Conservation (phyloP, 331 rosid species). For the Malus hybrid region DNA sequence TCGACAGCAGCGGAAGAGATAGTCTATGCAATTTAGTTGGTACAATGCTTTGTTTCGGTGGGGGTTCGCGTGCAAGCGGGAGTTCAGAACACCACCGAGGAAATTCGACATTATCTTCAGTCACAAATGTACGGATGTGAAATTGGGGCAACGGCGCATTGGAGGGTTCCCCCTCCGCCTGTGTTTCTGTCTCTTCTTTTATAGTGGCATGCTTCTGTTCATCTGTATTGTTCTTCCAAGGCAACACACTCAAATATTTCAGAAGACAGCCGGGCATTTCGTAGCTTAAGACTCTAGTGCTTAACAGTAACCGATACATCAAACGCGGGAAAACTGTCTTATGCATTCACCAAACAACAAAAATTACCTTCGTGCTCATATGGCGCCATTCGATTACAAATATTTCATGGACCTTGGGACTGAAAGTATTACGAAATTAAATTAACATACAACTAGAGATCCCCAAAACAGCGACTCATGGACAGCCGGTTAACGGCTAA, state of each 20-base stretch:
- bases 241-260: neutral
- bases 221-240: slow-evolving; percentile 2
- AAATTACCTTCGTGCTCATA: neutral
- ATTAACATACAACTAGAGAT: neutral
- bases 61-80: neutral
- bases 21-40: slow-evolving; percentile 67
- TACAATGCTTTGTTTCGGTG: neutral
- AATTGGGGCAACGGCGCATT: neutral
- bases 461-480: neutral
- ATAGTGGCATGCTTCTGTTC: slow-evolving; percentile 3
- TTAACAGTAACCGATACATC: neutral
- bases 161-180: slow-evolving; percentile 5
- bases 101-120: neutral
- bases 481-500: neutral
- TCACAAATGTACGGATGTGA: slow-evolving; percentile 14
- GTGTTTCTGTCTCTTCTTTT: slow-evolving; percentile 14
- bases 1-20: slow-evolving; percentile 88
- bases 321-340: neutral
- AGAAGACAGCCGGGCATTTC: neutral
- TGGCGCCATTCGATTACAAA: neutral
- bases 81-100: neutral
- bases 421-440: neutral
- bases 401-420: neutral
- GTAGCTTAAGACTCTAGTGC: no score
- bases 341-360: neutral